phyloP scores from a whole-genome alignment of 2,329 filamentous ascomycete species.

The Podosphaera xanthii region DNA sequence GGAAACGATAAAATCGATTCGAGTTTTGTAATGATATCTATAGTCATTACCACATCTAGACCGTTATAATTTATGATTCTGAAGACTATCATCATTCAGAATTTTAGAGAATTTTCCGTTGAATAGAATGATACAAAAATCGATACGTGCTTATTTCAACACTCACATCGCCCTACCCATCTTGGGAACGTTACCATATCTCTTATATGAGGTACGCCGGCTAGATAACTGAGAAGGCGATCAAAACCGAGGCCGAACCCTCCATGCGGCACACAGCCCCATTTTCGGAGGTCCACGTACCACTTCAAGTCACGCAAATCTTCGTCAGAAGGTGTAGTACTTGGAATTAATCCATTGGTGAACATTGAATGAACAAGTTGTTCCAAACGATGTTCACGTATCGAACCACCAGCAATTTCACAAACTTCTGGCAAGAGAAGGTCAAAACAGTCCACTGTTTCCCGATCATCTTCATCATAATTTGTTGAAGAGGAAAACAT shows the following conservation, averaged over 20 bases:
- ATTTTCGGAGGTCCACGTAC: conserved; percentile 48
- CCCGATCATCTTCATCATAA: conserved; percentile 2
- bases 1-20: neutral
- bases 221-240: conserved; percentile 40
- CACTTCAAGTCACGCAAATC: conserved; percentile 32
- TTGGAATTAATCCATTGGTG: conserved; percentile 26
- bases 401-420: conserved; percentile 46
- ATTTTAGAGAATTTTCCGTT: neutral
- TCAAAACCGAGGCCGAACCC: conserved; percentile 55
- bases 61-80: neutral
- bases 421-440: conserved; percentile 44
- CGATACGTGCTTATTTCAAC: conserved; percentile 7
- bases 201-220: conserved; percentile 40
- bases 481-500: conserved; percentile 34
- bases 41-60: neutral
- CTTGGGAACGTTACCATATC: conserved; percentile 48
- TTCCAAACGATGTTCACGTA: conserved; percentile 42
- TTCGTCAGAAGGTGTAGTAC: conserved; percentile 11
- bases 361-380: conserved; percentile 37
- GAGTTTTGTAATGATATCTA: neutral
- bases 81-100: neutral
- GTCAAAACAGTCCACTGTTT: conserved; percentile 49
- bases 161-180: conserved; percentile 22
- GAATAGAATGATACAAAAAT: neutral
- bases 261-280: conserved; percentile 48